Conservation (phyloP, 2,329 filamentous ascomycete genomes). For the Hypoxylon sp. region DNA sequence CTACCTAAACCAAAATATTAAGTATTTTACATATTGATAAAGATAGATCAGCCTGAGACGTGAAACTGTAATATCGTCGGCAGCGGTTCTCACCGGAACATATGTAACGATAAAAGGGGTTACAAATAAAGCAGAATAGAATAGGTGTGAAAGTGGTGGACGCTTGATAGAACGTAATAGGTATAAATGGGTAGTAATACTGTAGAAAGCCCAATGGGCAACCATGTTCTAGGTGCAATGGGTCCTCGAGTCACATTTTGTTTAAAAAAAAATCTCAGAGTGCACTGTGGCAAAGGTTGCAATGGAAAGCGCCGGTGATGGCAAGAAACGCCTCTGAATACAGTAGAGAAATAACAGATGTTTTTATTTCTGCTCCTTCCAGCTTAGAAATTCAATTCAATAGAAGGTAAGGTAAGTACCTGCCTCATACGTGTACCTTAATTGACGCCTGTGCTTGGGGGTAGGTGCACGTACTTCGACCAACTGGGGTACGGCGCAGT, state of each 20-base stretch:
- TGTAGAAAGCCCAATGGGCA: neutral
- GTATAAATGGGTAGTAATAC: neutral
- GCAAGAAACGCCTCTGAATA: constrained; percentile 1
- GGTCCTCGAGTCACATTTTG: neutral
- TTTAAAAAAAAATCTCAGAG: neutral
- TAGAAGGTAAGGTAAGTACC: neutral
- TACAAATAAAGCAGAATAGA: neutral
- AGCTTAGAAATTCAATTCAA: constrained; percentile 4
- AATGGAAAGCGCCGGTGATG: neutral
- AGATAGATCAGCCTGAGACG: neutral
- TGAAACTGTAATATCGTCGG: neutral
- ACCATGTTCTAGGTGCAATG: neutral
- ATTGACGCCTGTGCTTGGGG: constrained; percentile 9
- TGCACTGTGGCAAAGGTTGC: neutral
- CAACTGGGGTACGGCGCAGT: neutral
- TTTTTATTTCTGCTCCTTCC: constrained; percentile 12
- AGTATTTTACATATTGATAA: neutral
- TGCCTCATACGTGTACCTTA: constrained; percentile 9
- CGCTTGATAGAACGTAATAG: neutral
- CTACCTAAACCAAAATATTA: neutral
- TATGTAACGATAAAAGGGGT: neutral
- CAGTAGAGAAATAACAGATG: neutral
- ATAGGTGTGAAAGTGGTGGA: neutral
- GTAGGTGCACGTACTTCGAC: constrained; percentile 3
- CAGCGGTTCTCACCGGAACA: neutral